Base-by-base conservation (phyloP, 2,329 filamentous ascomycete species). In the Atkinsonella texensis region DNA sequence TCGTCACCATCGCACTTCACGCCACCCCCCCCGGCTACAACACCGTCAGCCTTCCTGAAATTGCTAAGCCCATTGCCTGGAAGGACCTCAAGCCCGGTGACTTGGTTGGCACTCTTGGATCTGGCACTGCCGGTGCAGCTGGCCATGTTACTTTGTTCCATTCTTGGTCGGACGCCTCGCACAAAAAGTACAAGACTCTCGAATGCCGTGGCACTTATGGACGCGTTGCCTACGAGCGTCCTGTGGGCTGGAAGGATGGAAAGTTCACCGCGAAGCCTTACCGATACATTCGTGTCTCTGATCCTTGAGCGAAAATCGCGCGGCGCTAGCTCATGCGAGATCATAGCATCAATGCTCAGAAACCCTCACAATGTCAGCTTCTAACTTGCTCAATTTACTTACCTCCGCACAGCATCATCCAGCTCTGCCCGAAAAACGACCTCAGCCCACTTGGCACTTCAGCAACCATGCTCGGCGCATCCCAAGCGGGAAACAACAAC, bases 1-100 rank as follows among this genome's bases (percentile, higher is more conserved):
- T 54, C 43, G 47, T 54, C n/a, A 52, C 49, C 46, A 54, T 54
- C 49, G 52, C 52, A 9, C 43, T 52, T 1, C 52, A 54, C 32
- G 40, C 50, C 46, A 49, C 45, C 18, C 33, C 52, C 38, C 48
- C 48, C 1, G 49, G 49, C 23, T 49, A 49, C 46, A 44, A 31
- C 39, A 54, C 52, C 40, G 49, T 52, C 31, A 54, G 17, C 46
- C 49, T 54, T 11, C 49, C 49, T 20, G 49, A 54, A 15, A 46
- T 54, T 17, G 49, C 49, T 28, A 42, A 32, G 46, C 20, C 52
- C 46, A 54, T 54, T 23, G 10, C 45, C 8, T 51, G 45, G 49
- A 40, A 38, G 33, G 49, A 54, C 23, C 32, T 54, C 18, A 17
- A 49, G 49, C 47, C 41, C 2, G 52, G 52, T 33, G 52, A 54